Percentiles rank a stretch among this genome's conserved stretches.
Evolutionary conservation across 2,329 filamentous ascomycete genomes (phyloP).

Genomic region (Arthrobotrys megalospora): DNA sequence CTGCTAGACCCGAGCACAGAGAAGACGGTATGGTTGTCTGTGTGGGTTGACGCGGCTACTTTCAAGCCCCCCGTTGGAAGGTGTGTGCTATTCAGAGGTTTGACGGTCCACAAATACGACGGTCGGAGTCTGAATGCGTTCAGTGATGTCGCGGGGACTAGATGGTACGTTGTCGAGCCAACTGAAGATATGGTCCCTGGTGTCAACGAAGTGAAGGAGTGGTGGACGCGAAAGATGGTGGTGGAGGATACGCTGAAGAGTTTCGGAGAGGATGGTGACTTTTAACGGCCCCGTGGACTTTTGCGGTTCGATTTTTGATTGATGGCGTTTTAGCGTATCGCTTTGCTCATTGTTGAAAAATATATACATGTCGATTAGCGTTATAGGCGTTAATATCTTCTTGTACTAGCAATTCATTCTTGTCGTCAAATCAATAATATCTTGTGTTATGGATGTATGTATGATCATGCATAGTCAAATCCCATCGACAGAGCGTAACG

Average conservation of each 20-base stretch:
- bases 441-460: slow-evolving; percentile 34
- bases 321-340: slow-evolving; percentile 1
- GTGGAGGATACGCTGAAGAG: slow-evolving; percentile 37
- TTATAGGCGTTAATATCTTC: background rate
- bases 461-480: slow-evolving; percentile 61
- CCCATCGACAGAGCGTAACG: slow-evolving; percentile 50
- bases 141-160: slow-evolving; percentile 17
- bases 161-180: slow-evolving; percentile 43
- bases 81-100: slow-evolving; percentile 50
- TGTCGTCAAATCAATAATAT: background rate
- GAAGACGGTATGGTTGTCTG: slow-evolving; percentile 51
- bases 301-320: slow-evolving; percentile 10
- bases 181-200: slow-evolving; percentile 30
- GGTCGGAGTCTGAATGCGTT: slow-evolving; percentile 61
- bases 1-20: slow-evolving; percentile 49
- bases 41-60: slow-evolving; percentile 52
- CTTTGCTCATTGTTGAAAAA: background rate
- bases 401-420: background rate
- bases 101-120: slow-evolving; percentile 57
- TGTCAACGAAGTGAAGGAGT: slow-evolving; percentile 43
- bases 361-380: slow-evolving; percentile 1
- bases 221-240: slow-evolving; percentile 35
- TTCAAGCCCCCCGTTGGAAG: slow-evolving; percentile 44
- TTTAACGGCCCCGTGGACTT: background rate
- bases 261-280: slow-evolving; percentile 30